These are phyloP conservation scores for Erodium moschatum DNA, from an alignment of 441 rosid genomes.

Conservation along the genomic window DNA sequence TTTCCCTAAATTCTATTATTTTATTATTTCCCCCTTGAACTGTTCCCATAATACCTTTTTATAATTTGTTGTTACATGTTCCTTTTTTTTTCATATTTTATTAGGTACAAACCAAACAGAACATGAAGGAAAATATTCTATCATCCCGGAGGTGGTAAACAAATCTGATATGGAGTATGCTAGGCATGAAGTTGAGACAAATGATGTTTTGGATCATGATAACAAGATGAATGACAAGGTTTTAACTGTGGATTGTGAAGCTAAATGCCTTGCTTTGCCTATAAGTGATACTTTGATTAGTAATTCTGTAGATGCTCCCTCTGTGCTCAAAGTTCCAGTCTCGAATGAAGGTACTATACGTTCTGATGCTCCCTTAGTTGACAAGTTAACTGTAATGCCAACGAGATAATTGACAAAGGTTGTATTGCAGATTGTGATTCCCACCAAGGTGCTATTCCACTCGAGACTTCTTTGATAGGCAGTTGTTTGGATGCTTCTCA, in stretches of 20 bases:
- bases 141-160: slow-evolving; percentile 24
- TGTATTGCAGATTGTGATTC: slow-evolving; percentile 7
- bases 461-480: slow-evolving; percentile 15
- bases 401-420: slow-evolving; percentile 18
- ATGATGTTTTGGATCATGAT: too few relatives aligned
- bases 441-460: slow-evolving; percentile 7
- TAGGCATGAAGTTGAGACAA: slow-evolving; percentile 13
- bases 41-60: neutral
- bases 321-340: slow-evolving; percentile 15
- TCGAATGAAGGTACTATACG: slow-evolving; percentile 18
- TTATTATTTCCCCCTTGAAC: slow-evolving; percentile 5
- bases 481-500: slow-evolving; percentile 18
- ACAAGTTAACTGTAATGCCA: slow-evolving; percentile 22
- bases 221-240: slow-evolving; percentile 17
- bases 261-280: slow-evolving; percentile 24
- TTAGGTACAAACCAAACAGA: slow-evolving; percentile 27
- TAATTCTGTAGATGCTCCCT: slow-evolving; percentile 29
- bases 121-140: slow-evolving; percentile 18
- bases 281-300: slow-evolving; percentile 24
- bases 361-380: slow-evolving; percentile 22
- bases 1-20: neutral
- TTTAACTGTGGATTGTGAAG: slow-evolving; percentile 25
- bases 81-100: neutral
- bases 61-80: neutral
- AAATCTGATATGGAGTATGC: slow-evolving; percentile 34